Evolutionary conservation across 495 filamentous ascomycete species (phyloP).

Genomic region (Astrocystis sublimbata): DNA sequence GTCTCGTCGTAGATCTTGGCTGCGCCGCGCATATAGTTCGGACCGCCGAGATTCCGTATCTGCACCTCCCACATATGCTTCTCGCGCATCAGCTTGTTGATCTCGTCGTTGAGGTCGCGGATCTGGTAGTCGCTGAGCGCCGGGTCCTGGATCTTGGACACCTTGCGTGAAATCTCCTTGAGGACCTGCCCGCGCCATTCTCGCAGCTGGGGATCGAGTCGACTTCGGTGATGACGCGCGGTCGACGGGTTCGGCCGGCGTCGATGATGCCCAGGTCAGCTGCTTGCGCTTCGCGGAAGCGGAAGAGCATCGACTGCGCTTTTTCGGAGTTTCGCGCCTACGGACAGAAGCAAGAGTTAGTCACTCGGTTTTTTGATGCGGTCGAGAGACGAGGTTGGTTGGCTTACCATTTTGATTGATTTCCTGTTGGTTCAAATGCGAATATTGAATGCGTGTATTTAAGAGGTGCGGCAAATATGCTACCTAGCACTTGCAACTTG

Average conservation of each 20-base stretch:
- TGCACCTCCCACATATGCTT: conserved; percentile 99
- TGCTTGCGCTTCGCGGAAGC: conserved; percentile 97
- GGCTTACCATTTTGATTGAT: conserved; percentile 35
- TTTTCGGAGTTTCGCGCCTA: conserved; percentile 86
- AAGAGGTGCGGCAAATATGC: too few species aligned
- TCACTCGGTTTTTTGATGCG: too few species aligned
- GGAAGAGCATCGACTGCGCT: conserved; percentile 99
- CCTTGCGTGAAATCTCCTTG: conserved; percentile 95
- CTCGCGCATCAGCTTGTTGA: conserved; percentile 98
- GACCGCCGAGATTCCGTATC: conserved; percentile 89
- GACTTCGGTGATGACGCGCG: conserved; percentile 83
- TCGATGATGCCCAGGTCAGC: conserved; percentile 96
- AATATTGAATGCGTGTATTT: background rate
- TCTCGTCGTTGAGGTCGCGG: conserved; percentile 97
- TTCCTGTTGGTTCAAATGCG: background rate
- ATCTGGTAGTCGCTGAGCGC: conserved; percentile 93
- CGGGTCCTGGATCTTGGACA: conserved; percentile 88
- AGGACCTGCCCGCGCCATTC: conserved; percentile 97
- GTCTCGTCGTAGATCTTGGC: conserved; percentile 89
- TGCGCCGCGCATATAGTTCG: conserved; percentile 95
- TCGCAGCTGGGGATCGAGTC: conserved; percentile 84
- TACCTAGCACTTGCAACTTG: too few species aligned
- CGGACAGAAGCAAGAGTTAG: too few species aligned
- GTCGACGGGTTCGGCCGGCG: conserved; percentile 83
- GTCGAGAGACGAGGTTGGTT: conserved; percentile 12